phyloP scores from a whole-genome alignment of 257 asterid genomes.

The Coffea eugenioides region DNA sequence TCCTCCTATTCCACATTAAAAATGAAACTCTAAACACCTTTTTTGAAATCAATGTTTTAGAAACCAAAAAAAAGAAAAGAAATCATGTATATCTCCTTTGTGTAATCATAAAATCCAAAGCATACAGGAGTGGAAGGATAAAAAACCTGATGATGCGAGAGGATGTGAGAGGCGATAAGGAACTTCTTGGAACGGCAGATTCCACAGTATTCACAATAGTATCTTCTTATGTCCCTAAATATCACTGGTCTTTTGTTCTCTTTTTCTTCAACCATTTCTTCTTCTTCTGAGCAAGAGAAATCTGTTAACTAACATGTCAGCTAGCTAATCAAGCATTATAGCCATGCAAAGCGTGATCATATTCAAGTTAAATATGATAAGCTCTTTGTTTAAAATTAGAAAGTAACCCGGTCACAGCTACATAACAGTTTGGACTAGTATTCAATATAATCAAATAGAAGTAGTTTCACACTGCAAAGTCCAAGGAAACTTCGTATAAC shows the following conservation, averaged over 20 bases:
- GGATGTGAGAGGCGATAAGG: slow-evolving; percentile 64
- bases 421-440: neutral
- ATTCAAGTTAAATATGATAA: neutral
- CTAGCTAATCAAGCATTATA: neutral
- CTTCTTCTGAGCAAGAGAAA: neutral
- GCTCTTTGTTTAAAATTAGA: neutral
- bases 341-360: neutral
- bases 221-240: slow-evolving; percentile 69
- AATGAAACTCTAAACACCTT: neutral
- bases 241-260: slow-evolving; percentile 34
- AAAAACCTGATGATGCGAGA: slow-evolving; percentile 53
- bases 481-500: neutral
- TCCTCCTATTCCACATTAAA: slow-evolving; percentile 7
- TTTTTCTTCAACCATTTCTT: slow-evolving; percentile 26
- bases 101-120: no score
- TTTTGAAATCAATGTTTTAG: neutral
- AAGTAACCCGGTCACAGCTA: neutral
- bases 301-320: neutral
- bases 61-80: no score
- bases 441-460: no score
- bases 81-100: no score
- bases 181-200: slow-evolving; percentile 83
- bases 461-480: neutral
- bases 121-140: neutral
- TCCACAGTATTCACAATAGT: slow-evolving; percentile 81